These are phyloP conservation scores for Nicotiana undulata DNA, from an alignment of 257 asterid genomes.

Conservation along the genomic window DNA sequence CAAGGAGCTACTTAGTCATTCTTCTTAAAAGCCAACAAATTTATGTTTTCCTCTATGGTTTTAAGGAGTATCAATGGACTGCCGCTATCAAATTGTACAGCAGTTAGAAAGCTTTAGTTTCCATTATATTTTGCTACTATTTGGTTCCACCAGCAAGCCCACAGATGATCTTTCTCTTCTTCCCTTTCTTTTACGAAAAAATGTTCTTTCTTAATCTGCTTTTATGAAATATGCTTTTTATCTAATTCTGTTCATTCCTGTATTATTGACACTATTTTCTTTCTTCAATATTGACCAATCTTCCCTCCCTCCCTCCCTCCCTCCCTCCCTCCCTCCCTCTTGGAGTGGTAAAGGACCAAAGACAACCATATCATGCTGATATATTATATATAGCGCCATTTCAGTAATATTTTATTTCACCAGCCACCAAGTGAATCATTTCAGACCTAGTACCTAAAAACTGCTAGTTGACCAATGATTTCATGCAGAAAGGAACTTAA, in stretches of 20 bases:
- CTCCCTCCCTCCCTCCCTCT: neutral
- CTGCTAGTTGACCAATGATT: neutral
- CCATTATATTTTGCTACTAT: neutral
- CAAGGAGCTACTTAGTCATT: neutral
- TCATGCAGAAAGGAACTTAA: neutral
- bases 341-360: neutral
- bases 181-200: neutral
- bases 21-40: neutral
- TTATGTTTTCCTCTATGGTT: neutral
- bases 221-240: neutral
- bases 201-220: neutral
- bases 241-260: neutral
- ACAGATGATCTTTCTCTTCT: neutral
- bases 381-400: neutral
- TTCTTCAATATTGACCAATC: neutral
- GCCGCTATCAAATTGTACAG: neutral
- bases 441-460: neutral
- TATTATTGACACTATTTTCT: neutral
- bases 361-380: neutral
- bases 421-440: neutral
- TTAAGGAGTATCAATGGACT: neutral
- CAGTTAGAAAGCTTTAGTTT: neutral
- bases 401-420: neutral
- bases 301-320: too few relatives aligned
- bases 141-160: neutral